Evolutionary conservation across 1,284 basidiomycete genomes (phyloP).

Genomic region (Anthracocystis setariae): DNA sequence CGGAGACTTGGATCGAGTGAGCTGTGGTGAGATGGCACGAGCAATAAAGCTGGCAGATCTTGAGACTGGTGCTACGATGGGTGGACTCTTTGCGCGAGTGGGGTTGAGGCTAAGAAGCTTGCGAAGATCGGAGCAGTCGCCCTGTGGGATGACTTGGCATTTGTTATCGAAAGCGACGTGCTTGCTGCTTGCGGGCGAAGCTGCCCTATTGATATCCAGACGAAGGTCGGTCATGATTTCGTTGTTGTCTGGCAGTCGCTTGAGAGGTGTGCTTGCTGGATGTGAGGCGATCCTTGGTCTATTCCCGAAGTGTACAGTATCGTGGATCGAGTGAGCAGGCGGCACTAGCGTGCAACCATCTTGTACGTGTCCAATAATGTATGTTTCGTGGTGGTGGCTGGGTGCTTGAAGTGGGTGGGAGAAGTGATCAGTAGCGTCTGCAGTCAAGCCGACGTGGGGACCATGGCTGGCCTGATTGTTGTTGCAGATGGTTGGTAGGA

Average conservation of each 20-base stretch:
- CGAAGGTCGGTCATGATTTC: constrained; percentile 15
- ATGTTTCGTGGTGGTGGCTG: too few species aligned
- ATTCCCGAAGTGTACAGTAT: too few species aligned
- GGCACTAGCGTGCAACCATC: too few species aligned
- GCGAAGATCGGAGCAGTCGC: constrained; percentile 36
- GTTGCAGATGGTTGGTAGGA: too few species aligned
- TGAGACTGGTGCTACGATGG: constrained; percentile 13
- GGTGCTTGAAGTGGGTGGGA: too few species aligned
- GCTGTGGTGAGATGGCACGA: constrained; percentile 34
- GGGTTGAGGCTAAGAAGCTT: constrained; percentile 39
- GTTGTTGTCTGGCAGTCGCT: too few species aligned
- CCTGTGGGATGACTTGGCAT: constrained; percentile 45
- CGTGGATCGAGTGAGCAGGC: too few species aligned
- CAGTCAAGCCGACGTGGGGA: too few species aligned
- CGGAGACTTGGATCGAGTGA: constrained; percentile 27
- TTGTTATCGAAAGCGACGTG: constrained; percentile 39
- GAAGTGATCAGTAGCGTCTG: too few species aligned
- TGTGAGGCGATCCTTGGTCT: not conserved
- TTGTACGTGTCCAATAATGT: too few species aligned
- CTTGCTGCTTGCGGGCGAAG: constrained; percentile 20
- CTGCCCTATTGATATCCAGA: constrained; percentile 1
- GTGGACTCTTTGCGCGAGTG: constrained; percentile 29
- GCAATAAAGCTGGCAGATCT: constrained; percentile 17
- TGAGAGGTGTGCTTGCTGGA: not conserved
- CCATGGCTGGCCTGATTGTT: too few species aligned